These are phyloP conservation scores for Nicotiana noctiflora DNA, from an alignment of 257 asterid species.

Conservation along the genomic window DNA sequence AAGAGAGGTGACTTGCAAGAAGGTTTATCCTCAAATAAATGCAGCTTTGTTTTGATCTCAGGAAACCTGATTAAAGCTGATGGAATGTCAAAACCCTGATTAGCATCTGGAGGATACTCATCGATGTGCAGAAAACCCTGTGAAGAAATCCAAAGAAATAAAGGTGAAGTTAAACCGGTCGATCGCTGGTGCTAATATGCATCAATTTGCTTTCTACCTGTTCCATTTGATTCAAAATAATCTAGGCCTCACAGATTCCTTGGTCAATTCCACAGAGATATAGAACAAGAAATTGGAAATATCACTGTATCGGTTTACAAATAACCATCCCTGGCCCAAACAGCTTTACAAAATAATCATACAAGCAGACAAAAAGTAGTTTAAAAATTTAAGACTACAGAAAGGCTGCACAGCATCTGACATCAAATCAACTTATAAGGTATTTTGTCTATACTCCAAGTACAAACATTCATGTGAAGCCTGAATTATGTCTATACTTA, in stretches of 20 bases:
- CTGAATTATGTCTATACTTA: background rate
- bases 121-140: constrained; percentile 98
- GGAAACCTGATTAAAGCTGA: constrained; percentile 70
- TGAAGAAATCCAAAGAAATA: constrained; percentile 1
- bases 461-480: background rate
- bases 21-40: constrained; percentile 38
- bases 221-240: background rate
- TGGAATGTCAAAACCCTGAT: constrained; percentile 98
- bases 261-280: background rate
- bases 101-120: constrained; percentile 98
- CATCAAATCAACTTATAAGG: background rate
- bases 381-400: background rate
- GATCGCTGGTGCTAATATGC: background rate
- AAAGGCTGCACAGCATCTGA: background rate
- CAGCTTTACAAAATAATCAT: background rate
- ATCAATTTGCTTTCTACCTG: background rate
- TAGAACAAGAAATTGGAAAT: background rate
- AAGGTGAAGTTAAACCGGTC: background rate
- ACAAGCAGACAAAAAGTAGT: background rate
- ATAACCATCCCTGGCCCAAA: background rate
- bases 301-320: background rate
- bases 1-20: constrained; percentile 44
- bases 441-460: background rate
- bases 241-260: background rate
- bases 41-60: constrained; percentile 50